phyloP scores from a whole-genome alignment of 495 filamentous ascomycete species.

The Hypoxylon intermedium region DNA sequence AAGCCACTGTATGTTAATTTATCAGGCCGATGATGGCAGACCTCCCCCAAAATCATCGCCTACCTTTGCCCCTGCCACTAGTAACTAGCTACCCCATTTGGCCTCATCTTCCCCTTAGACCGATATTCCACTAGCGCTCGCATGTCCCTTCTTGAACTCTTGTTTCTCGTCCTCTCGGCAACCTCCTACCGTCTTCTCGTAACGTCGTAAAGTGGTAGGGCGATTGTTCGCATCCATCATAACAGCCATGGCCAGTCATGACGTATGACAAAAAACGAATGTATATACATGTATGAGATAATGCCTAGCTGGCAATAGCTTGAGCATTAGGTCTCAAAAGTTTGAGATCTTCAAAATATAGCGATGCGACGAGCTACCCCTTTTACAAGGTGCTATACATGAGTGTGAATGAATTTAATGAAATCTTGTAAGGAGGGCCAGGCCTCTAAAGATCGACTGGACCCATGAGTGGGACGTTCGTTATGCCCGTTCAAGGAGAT shows the following conservation, averaged over 20 bases:
- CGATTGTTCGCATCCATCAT: conserved; percentile 11
- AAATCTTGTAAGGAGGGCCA: neutral
- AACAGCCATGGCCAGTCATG: conserved; percentile 3
- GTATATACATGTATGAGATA: conserved; percentile 25
- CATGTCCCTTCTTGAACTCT: too few species aligned
- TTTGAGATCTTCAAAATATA: conserved; percentile 6
- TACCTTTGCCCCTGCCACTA: too few species aligned
- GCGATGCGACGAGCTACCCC: conserved; percentile 4
- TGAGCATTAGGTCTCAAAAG: neutral
- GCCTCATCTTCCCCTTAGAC: too few species aligned
- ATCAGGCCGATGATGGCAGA: too few species aligned
- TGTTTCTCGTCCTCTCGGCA: too few species aligned
- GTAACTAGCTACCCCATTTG: too few species aligned
- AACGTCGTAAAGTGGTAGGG: conserved; percentile 30
- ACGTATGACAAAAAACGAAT: conserved; percentile 25
- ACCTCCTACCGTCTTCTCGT: conserved; percentile 18
- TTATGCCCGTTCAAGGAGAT: conserved; percentile 5
- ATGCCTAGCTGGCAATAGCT: neutral
- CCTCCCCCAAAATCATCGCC: too few species aligned
- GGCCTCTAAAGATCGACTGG: neutral
- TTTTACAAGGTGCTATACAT: conserved; percentile 7
- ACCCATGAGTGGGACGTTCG: neutral
- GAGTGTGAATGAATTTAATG: neutral
- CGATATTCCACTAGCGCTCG: too few species aligned
- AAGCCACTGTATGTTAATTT: too few species aligned